Base-by-base conservation (phyloP, 305 asterid species). In the Stenogyne calaminthoides region DNA sequence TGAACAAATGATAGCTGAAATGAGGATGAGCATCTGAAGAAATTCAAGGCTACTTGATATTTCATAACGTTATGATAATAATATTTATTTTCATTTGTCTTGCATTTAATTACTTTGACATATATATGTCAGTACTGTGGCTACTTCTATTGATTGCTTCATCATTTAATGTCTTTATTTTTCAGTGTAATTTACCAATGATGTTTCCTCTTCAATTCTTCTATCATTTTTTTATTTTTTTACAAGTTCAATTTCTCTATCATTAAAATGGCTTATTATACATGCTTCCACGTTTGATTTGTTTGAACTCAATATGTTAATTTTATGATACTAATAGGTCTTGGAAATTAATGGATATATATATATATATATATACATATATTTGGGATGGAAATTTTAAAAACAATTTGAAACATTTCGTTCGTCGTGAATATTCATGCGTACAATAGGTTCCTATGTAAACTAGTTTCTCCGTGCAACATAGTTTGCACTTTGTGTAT, bases 1-100 rank as follows among this genome's bases (percentile, higher is more conserved):
- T 76, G 25, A 84, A 84, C 76, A 86, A 86, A 58, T 77, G 64
- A 83, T 52, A 4, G 9, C 8, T 58, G n/a, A 22, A 20, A 19
- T 34, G 51, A 56, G 32, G 34, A 56, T 22, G 37, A 18, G 1
- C 37, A 37, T 16, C 49, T 42, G 61, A 74, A 46, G 54, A 74
- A 32, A 75, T 59, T 59, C 34, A 46, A 57, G 7, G 34, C 60
- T 9, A 34, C 71, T 22, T 44, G 22, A 18, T 8, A 22, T 57
- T 39, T 67, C 37, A 68, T 12, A 42, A 40, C 18, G 22, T 49
- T 20, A 37, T 64, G 0, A 64, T 52, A 6, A 55, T 56, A 49
- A 15, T 49, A 49, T 56, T 16, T 9, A 4, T 34, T 32, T 67
- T 47, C 14, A 57, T 74, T 63, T 75, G 32, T 19, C 19, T 75